These are phyloP conservation scores for Aspergillus neoniger DNA, from an alignment of 2,329 filamentous ascomycete species.

Conservation along the genomic window DNA sequence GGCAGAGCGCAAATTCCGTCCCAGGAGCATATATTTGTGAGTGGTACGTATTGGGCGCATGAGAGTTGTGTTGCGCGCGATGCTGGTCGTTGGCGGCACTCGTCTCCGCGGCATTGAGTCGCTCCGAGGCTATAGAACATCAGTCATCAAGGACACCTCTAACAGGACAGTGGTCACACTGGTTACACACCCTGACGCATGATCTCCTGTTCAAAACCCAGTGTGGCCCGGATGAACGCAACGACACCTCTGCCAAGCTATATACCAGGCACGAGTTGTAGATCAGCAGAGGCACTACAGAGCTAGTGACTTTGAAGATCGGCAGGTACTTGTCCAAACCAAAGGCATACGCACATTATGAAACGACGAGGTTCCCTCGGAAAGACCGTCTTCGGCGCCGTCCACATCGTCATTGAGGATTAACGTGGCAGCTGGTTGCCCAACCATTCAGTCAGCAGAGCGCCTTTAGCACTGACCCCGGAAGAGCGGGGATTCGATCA, in stretches of 20 bases:
- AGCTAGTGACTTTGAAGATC: slow-evolving; percentile 10
- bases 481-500: slow-evolving; percentile 9
- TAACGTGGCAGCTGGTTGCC: slow-evolving; percentile 59
- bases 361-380: slow-evolving; percentile 77
- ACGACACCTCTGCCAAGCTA: slow-evolving; percentile 78
- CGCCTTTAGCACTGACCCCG: neutral
- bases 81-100: slow-evolving; percentile 75
- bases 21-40: slow-evolving; percentile 76
- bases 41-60: slow-evolving; percentile 53
- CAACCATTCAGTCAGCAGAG: slow-evolving; percentile 6
- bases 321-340: neutral
- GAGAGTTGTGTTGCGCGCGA: slow-evolving; percentile 66
- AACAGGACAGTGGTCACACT: slow-evolving; percentile 18
- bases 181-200: slow-evolving; percentile 68
- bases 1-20: slow-evolving; percentile 81
- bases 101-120: slow-evolving; percentile 73
- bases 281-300: slow-evolving; percentile 4
- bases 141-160: slow-evolving; percentile 11
- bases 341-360: slow-evolving; percentile 62
- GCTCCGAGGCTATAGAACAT: slow-evolving; percentile 60
- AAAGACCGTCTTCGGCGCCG: slow-evolving; percentile 72
- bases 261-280: slow-evolving; percentile 14
- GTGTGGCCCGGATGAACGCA: slow-evolving; percentile 78
- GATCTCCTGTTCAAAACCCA: slow-evolving; percentile 89
- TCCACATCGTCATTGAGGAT: slow-evolving; percentile 92